Percentiles rank a stretch among this genome's conserved stretches.
Evolutionary conservation across 179 eudicot genomes (phyloP).

Genomic region (Heliamphora pulchella): DNA sequence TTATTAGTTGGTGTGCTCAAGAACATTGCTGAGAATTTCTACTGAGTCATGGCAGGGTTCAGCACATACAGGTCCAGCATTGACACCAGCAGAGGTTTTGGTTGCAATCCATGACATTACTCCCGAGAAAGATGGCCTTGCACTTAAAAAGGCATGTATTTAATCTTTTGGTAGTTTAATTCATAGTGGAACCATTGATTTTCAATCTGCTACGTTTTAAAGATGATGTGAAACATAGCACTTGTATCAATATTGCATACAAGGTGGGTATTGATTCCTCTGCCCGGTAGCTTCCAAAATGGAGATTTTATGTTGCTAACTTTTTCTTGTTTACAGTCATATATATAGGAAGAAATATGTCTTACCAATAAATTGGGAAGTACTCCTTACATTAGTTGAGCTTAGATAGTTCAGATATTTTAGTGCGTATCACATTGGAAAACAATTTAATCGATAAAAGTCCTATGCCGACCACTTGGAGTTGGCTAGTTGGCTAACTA

Average conservation of each 20-base stretch:
- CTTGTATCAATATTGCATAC: background rate
- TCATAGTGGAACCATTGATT: background rate
- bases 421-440: background rate
- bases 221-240: background rate
- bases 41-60: conserved; percentile 60
- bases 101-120: conserved; percentile 93
- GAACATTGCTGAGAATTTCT: background rate
- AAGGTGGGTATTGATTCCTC: background rate
- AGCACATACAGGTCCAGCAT: conserved; percentile 90
- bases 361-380: background rate
- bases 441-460: background rate
- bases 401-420: conserved; percentile 1
- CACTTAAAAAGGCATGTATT: conserved; percentile 38
- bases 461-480: background rate
- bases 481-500: background rate
- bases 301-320: conserved; percentile 4
- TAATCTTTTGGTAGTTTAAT: background rate
- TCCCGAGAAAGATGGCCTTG: conserved; percentile 72
- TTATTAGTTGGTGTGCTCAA: conserved; percentile 3
- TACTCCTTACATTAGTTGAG: background rate
- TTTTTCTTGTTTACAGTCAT: background rate
- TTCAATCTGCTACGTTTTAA: background rate
- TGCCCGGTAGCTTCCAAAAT: background rate
- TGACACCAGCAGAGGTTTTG: conserved; percentile 94
- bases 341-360: background rate